Evolutionary conservation across 768 basidiomycete species (phyloP), one percentile per base, ranked within the genome.

Genomic region (Filobasidium floriforme): DNA sequence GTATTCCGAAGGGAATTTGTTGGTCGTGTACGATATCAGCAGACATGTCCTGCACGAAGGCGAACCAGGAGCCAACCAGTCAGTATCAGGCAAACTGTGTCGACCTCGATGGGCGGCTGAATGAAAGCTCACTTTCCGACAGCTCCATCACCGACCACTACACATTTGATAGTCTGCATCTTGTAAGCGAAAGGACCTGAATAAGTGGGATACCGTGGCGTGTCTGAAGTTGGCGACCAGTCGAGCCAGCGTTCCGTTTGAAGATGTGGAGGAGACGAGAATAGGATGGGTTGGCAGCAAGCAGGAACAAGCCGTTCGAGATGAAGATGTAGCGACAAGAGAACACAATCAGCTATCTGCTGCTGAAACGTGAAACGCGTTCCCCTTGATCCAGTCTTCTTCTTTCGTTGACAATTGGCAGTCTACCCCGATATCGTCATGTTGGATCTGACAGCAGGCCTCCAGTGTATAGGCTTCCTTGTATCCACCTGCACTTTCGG

Each of bases 1-100:
- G 76, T 81, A 93, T 74, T 73, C 91, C 84, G 94, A 92, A 52
- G 92, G 92, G 75, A 94, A 96, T 46, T 92, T 85, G 78, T 94
- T 96, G 80, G 94, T 90, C 28, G 92, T 92, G 76, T 96, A 96
- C 43, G 93, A 92, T 73, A 96, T 96, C 72, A 96, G 85, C 68
- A 94, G 83, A 84, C 92, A 94, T 55, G 92, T 96, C 85, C 65
- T 65, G 28, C 24, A 40, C 15, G 12, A 46, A 14, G 15, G 32
- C n/a, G 29, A 54, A n/a, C 10, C 32, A 37, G 64, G 57, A 40
- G 49, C 28, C 12, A 26, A 14, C 44, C 44, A 6, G 55, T 41
- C 7, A 41, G 40, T 19, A 32, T 26, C 18, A 57, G 40, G 41
- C 22, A 24, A 43, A 22, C 28, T 24, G 4, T 7, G 59, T 44